These are phyloP conservation scores for Mitragyna speciosa DNA, from an alignment of 257 asterid species.

Conservation along the genomic window DNA sequence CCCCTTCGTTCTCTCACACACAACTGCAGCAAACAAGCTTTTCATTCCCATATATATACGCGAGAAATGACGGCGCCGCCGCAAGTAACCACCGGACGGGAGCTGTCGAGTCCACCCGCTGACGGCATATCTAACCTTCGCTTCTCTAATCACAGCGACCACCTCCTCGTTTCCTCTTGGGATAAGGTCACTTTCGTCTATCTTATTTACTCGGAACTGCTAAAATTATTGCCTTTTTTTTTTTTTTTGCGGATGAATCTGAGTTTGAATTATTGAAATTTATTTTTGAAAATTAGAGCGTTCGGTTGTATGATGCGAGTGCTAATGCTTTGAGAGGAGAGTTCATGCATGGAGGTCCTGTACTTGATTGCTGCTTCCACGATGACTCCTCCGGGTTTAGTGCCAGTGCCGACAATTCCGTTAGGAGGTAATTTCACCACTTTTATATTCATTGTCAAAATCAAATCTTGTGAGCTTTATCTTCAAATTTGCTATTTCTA, in stretches of 20 bases:
- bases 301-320: slow-evolving; percentile 85
- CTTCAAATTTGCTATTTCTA: no score
- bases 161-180: slow-evolving; percentile 87
- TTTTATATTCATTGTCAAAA: background rate
- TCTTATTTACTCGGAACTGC: background rate
- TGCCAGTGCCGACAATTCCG: slow-evolving; percentile 77
- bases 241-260: slow-evolving; percentile 4
- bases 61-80: slow-evolving; percentile 59
- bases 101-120: slow-evolving; percentile 58
- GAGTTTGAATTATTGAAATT: background rate
- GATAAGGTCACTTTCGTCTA: slow-evolving; percentile 53
- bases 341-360: slow-evolving; percentile 82
- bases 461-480: background rate
- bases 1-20: background rate
- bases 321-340: slow-evolving; percentile 77
- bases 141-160: slow-evolving; percentile 80
- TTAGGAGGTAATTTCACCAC: slow-evolving; percentile 56
- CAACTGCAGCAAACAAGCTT: background rate
- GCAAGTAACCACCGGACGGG: slow-evolving; percentile 48
- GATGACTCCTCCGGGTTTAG: slow-evolving; percentile 91
- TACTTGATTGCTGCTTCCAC: slow-evolving; percentile 89
- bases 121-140: slow-evolving; percentile 84
- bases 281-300: slow-evolving; percentile 40
- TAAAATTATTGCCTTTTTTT: background rate
- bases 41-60: background rate